Base-by-base conservation (phyloP, 805 yeast genomes). In the Wickerhamomyces pijperi region DNA sequence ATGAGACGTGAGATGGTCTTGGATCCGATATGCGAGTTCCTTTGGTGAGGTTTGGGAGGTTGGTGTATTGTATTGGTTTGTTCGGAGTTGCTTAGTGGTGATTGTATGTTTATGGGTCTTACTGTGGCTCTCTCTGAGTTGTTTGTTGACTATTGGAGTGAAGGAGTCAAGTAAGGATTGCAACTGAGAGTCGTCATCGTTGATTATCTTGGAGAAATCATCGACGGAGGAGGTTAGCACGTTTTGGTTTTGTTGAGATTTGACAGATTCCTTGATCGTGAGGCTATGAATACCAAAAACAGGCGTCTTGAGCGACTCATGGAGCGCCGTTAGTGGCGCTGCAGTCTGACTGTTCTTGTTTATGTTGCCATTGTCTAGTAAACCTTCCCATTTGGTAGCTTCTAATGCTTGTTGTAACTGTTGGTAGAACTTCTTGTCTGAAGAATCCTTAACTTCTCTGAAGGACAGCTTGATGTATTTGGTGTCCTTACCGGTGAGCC, bases 171-270 rank as follows among this genome's bases (percentile, higher is more conserved):
- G 79, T 21, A 87, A 56, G 29, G 64, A 60, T 18, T 80, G 72
- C 37, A 88, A 69, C 42, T 86, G 88, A 46, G 74, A 74, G 2
- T 88, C 94, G 2, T 88, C 94, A 47, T 82, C 73, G n/a, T 74
- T 68, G 78, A 84, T 79, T 38, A 87, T 63, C 34, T 78, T 78
- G 44, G 82, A 79, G 35, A 88, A 60, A 56, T 86, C 96, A 34
- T 76, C 79, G 32, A 88, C 59, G 0, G 96, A 86, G 34, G 70
- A 70, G 28, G 72, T 72, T 41, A 88, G 60, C 1, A 87, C 66
- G 15, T 66, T 54, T 36, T 80, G 80, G 47, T 78, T 82, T 35
- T 72, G 71, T 39, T 67, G 63, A 11, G 81, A 63, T 44, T 72
- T 70, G 34, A 64, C 60, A 38, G 73, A 78, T 37, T 78, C 74